Conservation (phyloP, 352 stramenopile species). For the Phytopythium helicoides region DNA sequence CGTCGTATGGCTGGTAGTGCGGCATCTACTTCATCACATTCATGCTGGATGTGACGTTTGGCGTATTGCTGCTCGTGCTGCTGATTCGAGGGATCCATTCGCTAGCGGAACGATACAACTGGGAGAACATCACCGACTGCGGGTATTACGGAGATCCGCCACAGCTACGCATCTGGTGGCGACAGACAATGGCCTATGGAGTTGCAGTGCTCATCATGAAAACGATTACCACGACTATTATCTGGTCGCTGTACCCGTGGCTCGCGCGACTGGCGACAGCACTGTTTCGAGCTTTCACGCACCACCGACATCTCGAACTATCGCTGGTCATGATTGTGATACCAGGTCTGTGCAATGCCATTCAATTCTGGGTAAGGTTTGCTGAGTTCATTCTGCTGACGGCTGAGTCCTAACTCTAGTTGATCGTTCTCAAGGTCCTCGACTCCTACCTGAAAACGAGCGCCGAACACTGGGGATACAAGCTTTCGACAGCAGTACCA, state of each 20-base stretch:
- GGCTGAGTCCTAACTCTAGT: neutral
- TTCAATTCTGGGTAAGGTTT: constrained; percentile 67
- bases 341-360: constrained; percentile 58
- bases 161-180: constrained; percentile 48
- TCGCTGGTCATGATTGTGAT: constrained; percentile 79
- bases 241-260: constrained; percentile 39
- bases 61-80: constrained; percentile 41
- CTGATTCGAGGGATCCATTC: constrained; percentile 42
- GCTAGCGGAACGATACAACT: constrained; percentile 27
- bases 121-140: constrained; percentile 41
- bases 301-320: constrained; percentile 68
- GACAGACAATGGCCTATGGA: constrained; percentile 50
- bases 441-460: constrained; percentile 63
- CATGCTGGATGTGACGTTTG: constrained; percentile 62
- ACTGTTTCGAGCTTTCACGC: constrained; percentile 49
- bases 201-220: constrained; percentile 54
- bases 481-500: constrained; percentile 18
- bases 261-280: constrained; percentile 40
- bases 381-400: neutral
- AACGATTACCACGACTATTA: constrained; percentile 30
- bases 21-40: constrained; percentile 76
- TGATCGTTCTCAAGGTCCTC: constrained; percentile 30
- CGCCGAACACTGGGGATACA: constrained; percentile 36
- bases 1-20: constrained; percentile 28
- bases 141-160: constrained; percentile 73